Evolutionary conservation across 2,329 filamentous ascomycete genomes (phyloP), one percentile per base, ranked within the genome.

Genomic region (Colletotrichum cordylinicola): DNA sequence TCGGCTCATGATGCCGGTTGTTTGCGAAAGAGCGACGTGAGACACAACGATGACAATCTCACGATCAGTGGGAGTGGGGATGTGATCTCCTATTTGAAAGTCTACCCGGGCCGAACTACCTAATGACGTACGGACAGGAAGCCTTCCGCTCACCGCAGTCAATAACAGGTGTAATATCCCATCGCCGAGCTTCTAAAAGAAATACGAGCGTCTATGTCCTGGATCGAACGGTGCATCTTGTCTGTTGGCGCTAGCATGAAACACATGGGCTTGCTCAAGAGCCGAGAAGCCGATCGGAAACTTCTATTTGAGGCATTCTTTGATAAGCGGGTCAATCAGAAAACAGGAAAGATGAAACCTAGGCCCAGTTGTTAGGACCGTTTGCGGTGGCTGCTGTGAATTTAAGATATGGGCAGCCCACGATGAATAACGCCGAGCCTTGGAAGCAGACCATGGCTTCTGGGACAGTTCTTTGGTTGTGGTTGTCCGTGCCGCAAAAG

Each of bases 401-500:
- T 21, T 21, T 4, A 13, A 48, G 43, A 7, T 4, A 10, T 48
- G 43, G 43, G n/a, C 43, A 13, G 43, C 6, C 43, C 10, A 18
- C 43, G 43, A 21, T 18, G 43, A 48, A 48, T 13, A 48, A 48
- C 6, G 43, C 43, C 43, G n/a, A 48, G 43, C n/a, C 43, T 48
- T 48, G 43, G 43, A 48, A 48, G 43, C 43, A 48, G n/a, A 6
- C 43, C n/a, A 21, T 48, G n/a, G 43, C n/a, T 48, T 48, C 6
- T 21, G 43, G n/a, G 43, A 48, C 1, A 12, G 43, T 48, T 48
- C 43, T 48, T 21, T 48, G 18, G 43, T n/a, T 13, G n/a, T 4
- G 0, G 8, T 12, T n/a, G 43, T 0, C 43, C 43, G 4, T 21
- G 43, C 21, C n/a, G n/a, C 12, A 21, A 21, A 48, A 48, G 10